Evolutionary conservation across 1,284 basidiomycete genomes (phyloP), one percentile per base, ranked within the genome.

Genomic region (Cystobasidium pallidum): DNA sequence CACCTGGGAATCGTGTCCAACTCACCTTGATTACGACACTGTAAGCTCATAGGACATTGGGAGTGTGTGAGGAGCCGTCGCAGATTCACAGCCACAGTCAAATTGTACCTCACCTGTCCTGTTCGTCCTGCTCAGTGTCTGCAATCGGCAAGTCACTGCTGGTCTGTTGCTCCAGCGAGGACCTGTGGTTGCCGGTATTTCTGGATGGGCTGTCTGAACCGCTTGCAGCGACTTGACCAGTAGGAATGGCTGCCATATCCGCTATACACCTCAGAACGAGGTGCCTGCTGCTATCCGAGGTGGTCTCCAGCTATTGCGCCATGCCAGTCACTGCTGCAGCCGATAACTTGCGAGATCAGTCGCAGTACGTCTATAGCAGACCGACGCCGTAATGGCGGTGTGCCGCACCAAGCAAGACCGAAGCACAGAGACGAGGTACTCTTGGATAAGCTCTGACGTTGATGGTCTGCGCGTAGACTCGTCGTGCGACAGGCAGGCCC

Each of bases 11-110:
- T 17, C 32, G 19, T 1, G 41, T 47, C 52, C 11, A n/a, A 58
- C 73, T 45, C 36, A 66, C 73, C 70, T 74, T 74, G 68, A 74
- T 71, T 21, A 74, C 70, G 45, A 74, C 73, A 51, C 73, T 74
- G 66, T 21, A 59, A 21, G 41, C 13, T n/a, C n/a, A n/a, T n/a
- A n/a, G n/a, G n/a, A n/a, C n/a, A n/a, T n/a, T n/a, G n/a, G n/a
- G n/a, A n/a, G n/a, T n/a, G n/a, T n/a, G n/a, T n/a, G n/a, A n/a
- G n/a, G n/a, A n/a, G n/a, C n/a, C n/a, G n/a, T n/a, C n/a, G n/a
- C n/a, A n/a, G n/a, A n/a, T n/a, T n/a, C n/a, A n/a, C n/a, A n/a
- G n/a, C n/a, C n/a, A n/a, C n/a, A n/a, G n/a, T n/a, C n/a, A n/a
- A n/a, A n/a, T n/a, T n/a, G n/a, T n/a, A n/a, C n/a, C 26, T 41